phyloP scores from a whole-genome alignment of 768 basidiomycete species.

The Cubamyces lactineus region DNA sequence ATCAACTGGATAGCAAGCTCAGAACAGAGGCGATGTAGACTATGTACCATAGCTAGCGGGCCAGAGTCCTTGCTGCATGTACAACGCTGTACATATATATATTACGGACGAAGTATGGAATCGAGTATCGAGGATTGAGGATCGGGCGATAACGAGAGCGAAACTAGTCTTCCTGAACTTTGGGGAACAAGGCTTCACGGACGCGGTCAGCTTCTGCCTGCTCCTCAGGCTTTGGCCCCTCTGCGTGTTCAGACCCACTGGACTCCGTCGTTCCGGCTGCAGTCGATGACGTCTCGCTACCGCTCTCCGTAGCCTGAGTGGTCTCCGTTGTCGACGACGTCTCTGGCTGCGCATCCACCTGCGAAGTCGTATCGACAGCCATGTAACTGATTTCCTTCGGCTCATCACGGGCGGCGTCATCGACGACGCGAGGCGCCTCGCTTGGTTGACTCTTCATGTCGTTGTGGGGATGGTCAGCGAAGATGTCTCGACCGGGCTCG shows the following conservation, averaged over 20 bases:
- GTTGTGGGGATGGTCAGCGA: slow-evolving; percentile 53
- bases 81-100: slow-evolving; percentile 16
- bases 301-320: neutral
- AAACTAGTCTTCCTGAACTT: slow-evolving; percentile 17
- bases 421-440: neutral
- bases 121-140: neutral
- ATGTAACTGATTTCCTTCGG: slow-evolving; percentile 7
- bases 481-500: slow-evolving; percentile 78
- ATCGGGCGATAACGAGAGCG: neutral
- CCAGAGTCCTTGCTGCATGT: slow-evolving; percentile 6
- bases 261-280: slow-evolving; percentile 4
- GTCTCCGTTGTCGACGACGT: neutral
- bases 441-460: slow-evolving; percentile 50
- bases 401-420: neutral
- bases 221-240: slow-evolving; percentile 36
- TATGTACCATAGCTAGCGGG: slow-evolving; percentile 9
- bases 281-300: neutral
- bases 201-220: slow-evolving; percentile 41
- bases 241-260: slow-evolving; percentile 15
- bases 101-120: neutral
- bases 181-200: slow-evolving; percentile 42
- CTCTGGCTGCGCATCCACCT: neutral
- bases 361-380: slow-evolving; percentile 4
- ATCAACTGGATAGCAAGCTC: too few relatives aligned
- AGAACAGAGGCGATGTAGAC: neutral